Evolutionary conservation across 2,329 filamentous ascomycete species (phyloP).

Genomic region (Beauveria brongniartii): DNA sequence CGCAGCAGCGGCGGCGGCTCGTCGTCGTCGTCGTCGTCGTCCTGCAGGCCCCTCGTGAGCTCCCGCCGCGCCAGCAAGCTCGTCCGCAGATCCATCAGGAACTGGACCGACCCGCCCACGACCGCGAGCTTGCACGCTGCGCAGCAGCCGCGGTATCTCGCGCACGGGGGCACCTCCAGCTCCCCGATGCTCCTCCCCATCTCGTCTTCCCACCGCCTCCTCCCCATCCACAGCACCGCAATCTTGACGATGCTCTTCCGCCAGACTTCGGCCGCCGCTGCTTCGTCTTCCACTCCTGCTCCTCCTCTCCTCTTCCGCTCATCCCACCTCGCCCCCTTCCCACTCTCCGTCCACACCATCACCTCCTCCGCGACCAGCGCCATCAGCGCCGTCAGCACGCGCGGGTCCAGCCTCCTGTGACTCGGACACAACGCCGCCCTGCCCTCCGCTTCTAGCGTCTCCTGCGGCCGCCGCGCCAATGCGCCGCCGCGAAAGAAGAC

Average conservation of each 20-base stretch:
- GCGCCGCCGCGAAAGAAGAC: constrained; percentile 23
- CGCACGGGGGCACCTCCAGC: constrained; percentile 16
- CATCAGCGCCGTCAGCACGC: constrained; percentile 36
- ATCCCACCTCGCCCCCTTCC: constrained; percentile 15
- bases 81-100: constrained; percentile 38
- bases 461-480: constrained; percentile 24
- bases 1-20: constrained; percentile 21
- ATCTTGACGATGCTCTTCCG: constrained; percentile 25
- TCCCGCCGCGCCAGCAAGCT: constrained; percentile 30
- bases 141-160: constrained; percentile 36
- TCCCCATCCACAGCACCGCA: constrained; percentile 31
- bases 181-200: not conserved
- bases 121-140: constrained; percentile 45
- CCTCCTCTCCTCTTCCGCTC: constrained; percentile 17
- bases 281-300: not conserved
- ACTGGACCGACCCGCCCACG: constrained; percentile 34
- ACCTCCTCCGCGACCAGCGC: constrained; percentile 33
- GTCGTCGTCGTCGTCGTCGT: not conserved
- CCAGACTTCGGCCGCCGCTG: constrained; percentile 18
- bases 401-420: constrained; percentile 34
- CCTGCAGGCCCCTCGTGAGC: not conserved
- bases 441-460: constrained; percentile 15
- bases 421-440: constrained; percentile 31
- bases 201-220: constrained; percentile 25
- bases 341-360: constrained; percentile 15